Evolutionary conservation across 208 protist genomes (phyloP), one percentile per base, ranked within the genome.

Genomic region (Trypanosoma melophagium): DNA sequence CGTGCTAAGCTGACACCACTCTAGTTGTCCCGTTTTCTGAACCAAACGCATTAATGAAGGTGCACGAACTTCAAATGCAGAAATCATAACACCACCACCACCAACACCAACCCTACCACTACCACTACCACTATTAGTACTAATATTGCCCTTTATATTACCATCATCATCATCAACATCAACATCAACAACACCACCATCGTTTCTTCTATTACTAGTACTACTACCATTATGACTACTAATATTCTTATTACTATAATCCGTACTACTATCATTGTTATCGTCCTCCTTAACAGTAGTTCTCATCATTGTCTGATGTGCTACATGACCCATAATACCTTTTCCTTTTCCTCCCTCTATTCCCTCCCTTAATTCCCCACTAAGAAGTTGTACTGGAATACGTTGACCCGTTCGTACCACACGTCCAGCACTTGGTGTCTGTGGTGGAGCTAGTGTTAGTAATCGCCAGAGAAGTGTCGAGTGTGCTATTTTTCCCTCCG

Each of bases 391-490:
- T 19, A 40, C 16, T 25, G 47, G 38, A 31, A 69, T 24, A 40
- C 69, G 47, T 44, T 62, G 55, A 38, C 69, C 69, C 2, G 69
- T 67, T 42, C 28, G 19, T 3, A 74, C 61, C 17, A 74, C 44
- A 57, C 62, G 60, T 24, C 69, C 54, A 31, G 38, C 61, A 16
- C 35, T 17, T 21, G 61, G 55, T 19, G 45, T 51, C 9, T 57
- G 35, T 10, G 10, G 25, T 13, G 69, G 69, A 13, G 60, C 38
- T 5, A 77, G 19, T 51, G 65, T 66, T 47, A 95, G 57, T 16
- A 92, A 60, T 9, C 65, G 51, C 84, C 83, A 86, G 17, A 95
- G 66, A 40, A 93, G 49, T 25, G 59, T 60, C n/a, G 84, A 87
- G 74, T 93, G 67, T 14, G 86, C 74, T 47, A 95, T 52, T 67